Evolutionary conservation across 768 basidiomycete species (phyloP).

Genomic region (Xerocomus brunneocitrinus): DNA sequence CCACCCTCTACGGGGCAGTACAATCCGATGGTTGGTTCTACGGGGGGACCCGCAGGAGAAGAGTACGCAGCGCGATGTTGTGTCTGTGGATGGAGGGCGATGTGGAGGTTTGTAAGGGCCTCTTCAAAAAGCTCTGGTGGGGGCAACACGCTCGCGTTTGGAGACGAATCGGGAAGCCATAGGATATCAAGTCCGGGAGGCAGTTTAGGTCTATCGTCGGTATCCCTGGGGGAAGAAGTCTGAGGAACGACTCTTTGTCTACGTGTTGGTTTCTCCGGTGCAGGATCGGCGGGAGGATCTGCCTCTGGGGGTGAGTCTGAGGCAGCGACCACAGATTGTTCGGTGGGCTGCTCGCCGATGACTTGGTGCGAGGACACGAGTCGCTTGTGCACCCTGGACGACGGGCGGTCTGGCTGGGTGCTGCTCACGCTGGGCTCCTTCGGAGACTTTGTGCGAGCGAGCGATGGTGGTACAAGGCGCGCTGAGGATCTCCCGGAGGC

Average conservation of each 20-base stretch:
- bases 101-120: constrained; percentile 67
- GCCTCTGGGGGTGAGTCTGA: constrained; percentile 26
- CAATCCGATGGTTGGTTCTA: constrained; percentile 80
- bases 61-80: constrained; percentile 69
- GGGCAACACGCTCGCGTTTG: constrained; percentile 41
- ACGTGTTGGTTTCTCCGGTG: constrained; percentile 25
- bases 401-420: constrained; percentile 5
- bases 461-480: constrained; percentile 3
- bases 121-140: constrained; percentile 75
- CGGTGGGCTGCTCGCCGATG: constrained; percentile 13
- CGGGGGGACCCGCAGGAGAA: constrained; percentile 45
- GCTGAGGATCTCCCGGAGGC: constrained; percentile 7
- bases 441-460: constrained; percentile 21
- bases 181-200: constrained; percentile 58
- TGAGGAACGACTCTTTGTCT: constrained; percentile 10
- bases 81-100: constrained; percentile 76
- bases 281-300: constrained; percentile 16
- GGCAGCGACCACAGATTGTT: constrained; percentile 2
- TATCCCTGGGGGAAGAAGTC: constrained; percentile 11
- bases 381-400: constrained; percentile 21
- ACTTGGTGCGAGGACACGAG: constrained; percentile 22
- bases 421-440: constrained; percentile 15
- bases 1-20: constrained; percentile 84
- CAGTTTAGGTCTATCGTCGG: constrained; percentile 39
- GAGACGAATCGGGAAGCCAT: constrained; percentile 49